phyloP scores from a whole-genome alignment of 1,139 yeast genomes.

The Kurtzmaniella natalensis region DNA sequence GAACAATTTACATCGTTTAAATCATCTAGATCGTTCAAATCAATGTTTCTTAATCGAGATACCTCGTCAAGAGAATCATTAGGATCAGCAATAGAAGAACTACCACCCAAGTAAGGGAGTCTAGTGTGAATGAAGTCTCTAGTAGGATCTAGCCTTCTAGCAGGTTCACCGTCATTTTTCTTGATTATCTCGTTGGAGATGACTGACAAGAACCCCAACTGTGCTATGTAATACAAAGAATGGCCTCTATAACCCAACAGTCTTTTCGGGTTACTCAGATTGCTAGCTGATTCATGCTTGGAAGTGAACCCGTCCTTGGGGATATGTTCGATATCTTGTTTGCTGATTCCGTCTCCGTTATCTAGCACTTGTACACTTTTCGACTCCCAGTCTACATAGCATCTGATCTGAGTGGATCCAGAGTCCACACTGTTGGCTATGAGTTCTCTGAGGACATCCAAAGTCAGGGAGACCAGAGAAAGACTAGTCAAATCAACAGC shows the following conservation, averaged over 20 bases:
- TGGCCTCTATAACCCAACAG: slow-evolving; percentile 72
- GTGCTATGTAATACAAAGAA: slow-evolving; percentile 30
- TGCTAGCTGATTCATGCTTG: background rate
- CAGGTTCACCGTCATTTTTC: no score
- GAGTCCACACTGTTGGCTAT: slow-evolving; percentile 83
- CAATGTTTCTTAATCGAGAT: no score
- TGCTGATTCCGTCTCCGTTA: slow-evolving; percentile 67
- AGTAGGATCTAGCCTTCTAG: no score
- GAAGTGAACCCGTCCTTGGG: slow-evolving; percentile 48
- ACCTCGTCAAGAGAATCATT: no score
- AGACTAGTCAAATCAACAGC: background rate
- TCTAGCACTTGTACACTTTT: slow-evolving; percentile 66
- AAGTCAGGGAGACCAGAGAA: background rate
- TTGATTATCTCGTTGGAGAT: slow-evolving; percentile 1
- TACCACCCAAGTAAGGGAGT: background rate
- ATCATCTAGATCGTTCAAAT: no score
- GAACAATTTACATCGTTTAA: no score
- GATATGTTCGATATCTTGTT: slow-evolving; percentile 35
- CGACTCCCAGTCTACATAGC: slow-evolving; percentile 56
- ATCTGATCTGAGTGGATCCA: slow-evolving; percentile 54
- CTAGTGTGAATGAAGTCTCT: background rate
- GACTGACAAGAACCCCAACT: slow-evolving; percentile 30
- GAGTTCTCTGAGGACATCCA: slow-evolving; percentile 61
- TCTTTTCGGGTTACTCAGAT: background rate
- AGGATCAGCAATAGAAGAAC: no score